These are phyloP conservation scores for Ustilago curta DNA, from an alignment of 1,284 basidiomycete genomes.

Conservation along the genomic window DNA sequence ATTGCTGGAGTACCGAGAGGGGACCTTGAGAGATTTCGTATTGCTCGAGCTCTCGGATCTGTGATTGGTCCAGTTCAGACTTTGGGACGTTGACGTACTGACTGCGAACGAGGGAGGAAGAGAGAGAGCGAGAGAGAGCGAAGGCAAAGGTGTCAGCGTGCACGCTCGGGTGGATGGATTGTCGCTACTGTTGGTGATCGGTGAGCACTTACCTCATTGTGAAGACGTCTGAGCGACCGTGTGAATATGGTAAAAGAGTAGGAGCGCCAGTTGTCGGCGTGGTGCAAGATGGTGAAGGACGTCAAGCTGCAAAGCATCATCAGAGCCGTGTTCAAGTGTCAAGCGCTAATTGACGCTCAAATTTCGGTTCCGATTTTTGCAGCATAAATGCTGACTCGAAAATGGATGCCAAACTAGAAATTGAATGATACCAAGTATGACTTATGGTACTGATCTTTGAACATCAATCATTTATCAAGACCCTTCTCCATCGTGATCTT, in stretches of 20 bases:
- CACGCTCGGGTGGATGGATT: neutral
- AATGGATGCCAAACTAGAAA: neutral
- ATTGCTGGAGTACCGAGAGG: slow-evolving; percentile 95
- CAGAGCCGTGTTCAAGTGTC: slow-evolving; percentile 6
- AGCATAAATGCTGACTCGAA: slow-evolving; percentile 23
- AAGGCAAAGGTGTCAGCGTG: slow-evolving; percentile 1
- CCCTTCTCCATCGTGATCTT: neutral
- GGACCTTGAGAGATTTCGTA: slow-evolving; percentile 75
- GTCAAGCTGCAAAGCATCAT: neutral
- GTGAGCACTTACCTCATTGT: slow-evolving; percentile 25
- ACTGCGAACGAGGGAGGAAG: slow-evolving; percentile 72
- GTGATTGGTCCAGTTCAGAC: slow-evolving; percentile 96
- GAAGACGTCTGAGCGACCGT: neutral
- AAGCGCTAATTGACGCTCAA: slow-evolving; percentile 8
- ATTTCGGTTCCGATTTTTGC: slow-evolving; percentile 30
- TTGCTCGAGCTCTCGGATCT: slow-evolving; percentile 88
- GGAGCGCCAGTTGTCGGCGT: neutral
- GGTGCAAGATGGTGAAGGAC: slow-evolving; percentile 2
- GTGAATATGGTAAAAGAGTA: neutral
- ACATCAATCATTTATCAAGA: slow-evolving; percentile 10
- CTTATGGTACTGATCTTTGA: too few species aligned
- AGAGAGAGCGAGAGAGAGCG: too few species aligned
- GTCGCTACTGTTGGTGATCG: neutral
- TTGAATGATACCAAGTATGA: slow-evolving; percentile 12
- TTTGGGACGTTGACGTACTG: slow-evolving; percentile 97